A percentile compares a stretch with the other conserved stretches of the same genome.
phyloP scores from a whole-genome alignment of 2,329 filamentous ascomycete genomes.

The Alternaria conjuncta region DNA sequence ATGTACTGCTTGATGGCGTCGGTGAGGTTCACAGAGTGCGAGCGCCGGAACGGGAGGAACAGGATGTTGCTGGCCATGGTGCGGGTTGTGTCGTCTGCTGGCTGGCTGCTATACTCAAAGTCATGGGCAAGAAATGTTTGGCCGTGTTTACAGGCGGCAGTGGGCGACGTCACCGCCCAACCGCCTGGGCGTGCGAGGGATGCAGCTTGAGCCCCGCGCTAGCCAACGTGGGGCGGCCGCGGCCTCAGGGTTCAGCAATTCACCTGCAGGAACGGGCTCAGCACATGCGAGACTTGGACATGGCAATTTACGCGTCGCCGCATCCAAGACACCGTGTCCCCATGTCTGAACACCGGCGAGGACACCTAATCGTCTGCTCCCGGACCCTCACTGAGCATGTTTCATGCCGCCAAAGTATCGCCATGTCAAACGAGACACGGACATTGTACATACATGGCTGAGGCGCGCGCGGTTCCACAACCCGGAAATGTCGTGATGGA shows the following conservation, averaged over 20 bases:
- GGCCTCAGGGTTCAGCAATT: slow-evolving; percentile 6
- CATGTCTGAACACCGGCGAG: background rate
- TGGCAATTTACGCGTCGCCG: background rate
- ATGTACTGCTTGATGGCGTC: slow-evolving; percentile 92
- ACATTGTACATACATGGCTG: slow-evolving; percentile 26
- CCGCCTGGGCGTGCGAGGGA: slow-evolving; percentile 17
- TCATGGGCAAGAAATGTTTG: slow-evolving; percentile 25
- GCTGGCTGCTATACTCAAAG: slow-evolving; percentile 22
- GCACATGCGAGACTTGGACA: background rate
- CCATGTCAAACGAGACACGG: slow-evolving; percentile 5
- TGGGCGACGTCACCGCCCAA: slow-evolving; percentile 33
- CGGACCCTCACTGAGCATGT: slow-evolving; percentile 39
- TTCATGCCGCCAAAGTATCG: slow-evolving; percentile 36
- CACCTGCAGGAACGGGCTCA: slow-evolving; percentile 12
- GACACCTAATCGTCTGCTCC: background rate
- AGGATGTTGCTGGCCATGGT: slow-evolving; percentile 64
- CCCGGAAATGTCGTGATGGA: slow-evolving; percentile 19
- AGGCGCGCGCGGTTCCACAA: slow-evolving; percentile 37
- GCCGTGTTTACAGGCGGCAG: slow-evolving; percentile 22
- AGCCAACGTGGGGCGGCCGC: slow-evolving; percentile 11
- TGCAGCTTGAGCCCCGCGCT: slow-evolving; percentile 14
- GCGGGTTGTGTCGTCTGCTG: background rate
- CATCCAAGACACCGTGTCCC: slow-evolving; percentile 14
- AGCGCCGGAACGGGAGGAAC: slow-evolving; percentile 86
- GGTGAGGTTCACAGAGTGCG: slow-evolving; percentile 78